Evolutionary conservation across 164 flowering plant species (phyloP), one percentile per base, ranked within the genome.

Genomic region (Euptelea pleiosperma): DNA sequence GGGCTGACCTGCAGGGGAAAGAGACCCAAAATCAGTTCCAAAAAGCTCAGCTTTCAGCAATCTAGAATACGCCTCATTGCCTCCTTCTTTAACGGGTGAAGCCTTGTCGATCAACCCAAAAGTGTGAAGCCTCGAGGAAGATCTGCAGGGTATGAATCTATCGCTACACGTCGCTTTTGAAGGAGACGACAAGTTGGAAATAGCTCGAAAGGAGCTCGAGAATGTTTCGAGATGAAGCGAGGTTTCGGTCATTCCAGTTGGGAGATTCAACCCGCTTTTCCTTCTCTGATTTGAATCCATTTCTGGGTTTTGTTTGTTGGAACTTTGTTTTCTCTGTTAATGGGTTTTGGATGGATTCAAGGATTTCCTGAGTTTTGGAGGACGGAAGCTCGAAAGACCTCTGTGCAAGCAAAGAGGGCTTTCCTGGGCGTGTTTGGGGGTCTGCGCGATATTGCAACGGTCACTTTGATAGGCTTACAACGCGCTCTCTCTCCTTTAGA

Each of bases 131-230:
- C 99, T 73, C 1, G 99, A 93, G 11, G 97, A 82, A 0, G 99
- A 84, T 72, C 99, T 72, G 75, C 97, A 88, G 0, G 99, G 99
- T 24, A 93, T 93, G 75, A 93, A 93, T 63, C 99, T 65, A 58
- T 93, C 99, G 42, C 99, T 86, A 68, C 84, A 83, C 14, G 77
- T 65, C 0, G 82, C 52, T 40, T 82, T 83, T 1, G 86, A 81
- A 0, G 91, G 77, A 1, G 92, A 75, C 2, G 87, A 72, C 12
- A 83, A 42, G 57, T 70, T 84, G 0, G 89, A 74, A 24, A 80
- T 66, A 3, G 80, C 52, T 15, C 84, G 67, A 24, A 70, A 52
- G 2, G 85, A 62, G 8, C 73, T 46, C 7, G 85, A 69, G 29
- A 74, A 60, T 0, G 85, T 70, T 0, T 89, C 82, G 0, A 90